phyloP scores from a whole-genome alignment of 2,329 filamentous ascomycete species.

The Ceratocystis eucalypticola region DNA sequence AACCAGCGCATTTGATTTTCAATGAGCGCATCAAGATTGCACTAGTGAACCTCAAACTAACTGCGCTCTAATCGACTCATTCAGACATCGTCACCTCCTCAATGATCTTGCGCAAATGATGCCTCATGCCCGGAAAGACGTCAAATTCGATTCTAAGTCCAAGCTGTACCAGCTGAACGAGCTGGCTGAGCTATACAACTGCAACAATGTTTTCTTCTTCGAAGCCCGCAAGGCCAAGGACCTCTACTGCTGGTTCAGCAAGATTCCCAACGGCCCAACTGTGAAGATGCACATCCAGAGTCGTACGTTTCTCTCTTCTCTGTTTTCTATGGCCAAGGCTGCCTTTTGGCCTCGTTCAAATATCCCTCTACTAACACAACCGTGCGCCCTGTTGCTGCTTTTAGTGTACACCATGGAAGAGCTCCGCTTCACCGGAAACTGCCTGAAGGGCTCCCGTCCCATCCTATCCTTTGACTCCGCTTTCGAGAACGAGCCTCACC shows the following conservation, averaged over 20 bases:
- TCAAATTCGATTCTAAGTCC: conserved; percentile 92
- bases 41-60: not conserved
- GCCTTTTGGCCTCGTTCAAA: not conserved
- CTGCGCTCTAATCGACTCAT: not conserved
- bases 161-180: conserved; percentile 75
- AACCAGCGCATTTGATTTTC: too few species aligned
- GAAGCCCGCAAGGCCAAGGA: conserved; percentile 91
- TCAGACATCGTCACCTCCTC: conserved; percentile 80
- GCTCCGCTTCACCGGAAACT: conserved; percentile 92
- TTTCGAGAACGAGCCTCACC: conserved; percentile 71
- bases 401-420: conserved; percentile 91
- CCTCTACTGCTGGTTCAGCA: conserved; percentile 85
- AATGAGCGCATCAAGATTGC: too few species aligned
- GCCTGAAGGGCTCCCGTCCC: conserved; percentile 81
- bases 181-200: conserved; percentile 65
- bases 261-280: conserved; percentile 59
- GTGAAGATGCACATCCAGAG: conserved; percentile 66
- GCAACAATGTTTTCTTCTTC: conserved; percentile 90
- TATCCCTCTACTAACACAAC: not conserved
- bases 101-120: conserved; percentile 80
- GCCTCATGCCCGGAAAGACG: conserved; percentile 85
- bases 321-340: not conserved
- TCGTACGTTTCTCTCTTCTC: conserved; percentile 31
- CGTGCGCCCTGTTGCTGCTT: not conserved
- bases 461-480: conserved; percentile 81